Evolutionary conservation across 2,329 filamentous ascomycete species (phyloP), one percentile per base, ranked within the genome.

Genomic region (Lomentospora prolificans): DNA sequence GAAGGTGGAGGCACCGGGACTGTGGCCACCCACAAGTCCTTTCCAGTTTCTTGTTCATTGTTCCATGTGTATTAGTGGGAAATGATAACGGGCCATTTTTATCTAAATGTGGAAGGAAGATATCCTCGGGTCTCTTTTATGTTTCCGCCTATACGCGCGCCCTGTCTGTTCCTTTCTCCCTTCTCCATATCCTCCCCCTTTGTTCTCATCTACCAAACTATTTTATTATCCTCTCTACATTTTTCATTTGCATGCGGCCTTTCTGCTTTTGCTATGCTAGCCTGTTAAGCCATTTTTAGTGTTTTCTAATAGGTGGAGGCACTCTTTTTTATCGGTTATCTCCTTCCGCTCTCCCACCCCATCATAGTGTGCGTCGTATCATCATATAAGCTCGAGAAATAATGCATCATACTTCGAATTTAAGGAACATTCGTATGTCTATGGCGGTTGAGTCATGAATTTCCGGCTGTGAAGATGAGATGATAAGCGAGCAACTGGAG

Each of bases 31-130:
- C 24, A 19, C 12, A 17, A 19, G 41, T 46, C 24, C 19, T 19
- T 2, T 19, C 41, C 41, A 46, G 41, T 46, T 46, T 46, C 41
- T 56, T 57, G 50, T 48, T 31, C 27, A 19, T 28, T 30, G 19
- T 46, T 46, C 41, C n/a, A 46, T 46, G 41, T 46, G 41, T 46
- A 46, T 46, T 46, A 46, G 41, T 46, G 51, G 50, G 46, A 33
- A 50, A 54, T 48, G 53, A 50, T 27, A 44, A 54, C 33, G n/a
- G 28, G 51, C 19, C 41, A n/a, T n/a, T 46, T 33, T 55, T 55
- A 46, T 46, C n/a, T 52, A 28, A 24, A 46, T 17, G 36, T 39
- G 36, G 36, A 39, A 17, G 27, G 41, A n/a, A 30, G 36, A 55
- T 52, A 51, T 51, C 12, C 46, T 36, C 10, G 22, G 51, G 51